Percentiles rank a stretch among this genome's conserved stretches.
Evolutionary conservation across 805 yeast species (phyloP).

Genomic region (Debaryomyces hansenii): DNA sequence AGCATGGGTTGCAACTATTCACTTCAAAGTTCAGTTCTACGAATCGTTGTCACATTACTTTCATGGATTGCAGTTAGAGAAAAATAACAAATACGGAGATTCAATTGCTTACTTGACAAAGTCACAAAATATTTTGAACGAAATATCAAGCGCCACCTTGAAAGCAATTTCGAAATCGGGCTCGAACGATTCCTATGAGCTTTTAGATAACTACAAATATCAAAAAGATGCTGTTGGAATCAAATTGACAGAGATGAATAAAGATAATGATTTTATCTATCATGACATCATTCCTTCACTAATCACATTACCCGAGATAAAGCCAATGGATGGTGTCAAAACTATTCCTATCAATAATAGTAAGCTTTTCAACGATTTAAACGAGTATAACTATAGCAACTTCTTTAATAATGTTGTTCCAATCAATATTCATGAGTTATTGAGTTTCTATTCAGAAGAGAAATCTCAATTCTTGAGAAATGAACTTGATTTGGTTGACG

Average conservation of each 20-base stretch:
- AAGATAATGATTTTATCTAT: slow-evolving; percentile 88
- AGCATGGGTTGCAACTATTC: slow-evolving; percentile 53
- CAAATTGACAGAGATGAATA: slow-evolving; percentile 49
- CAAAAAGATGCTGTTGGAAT: slow-evolving; percentile 41
- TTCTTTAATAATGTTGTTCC: slow-evolving; percentile 83
- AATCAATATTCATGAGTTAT: slow-evolving; percentile 79
- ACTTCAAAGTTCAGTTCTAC: slow-evolving; percentile 56
- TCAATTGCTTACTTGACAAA: slow-evolving; percentile 65
- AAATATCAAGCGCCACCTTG: slow-evolving; percentile 27
- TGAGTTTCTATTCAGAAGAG: slow-evolving; percentile 86
- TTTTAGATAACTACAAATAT: slow-evolving; percentile 40
- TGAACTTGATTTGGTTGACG: slow-evolving; percentile 71
- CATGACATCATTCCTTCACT: slow-evolving; percentile 72
- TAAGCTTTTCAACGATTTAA: slow-evolving; percentile 41
- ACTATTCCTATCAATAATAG: slow-evolving; percentile 51
- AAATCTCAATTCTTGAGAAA: slow-evolving; percentile 73
- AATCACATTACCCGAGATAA: slow-evolving; percentile 61
- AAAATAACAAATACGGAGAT: slow-evolving; percentile 64
- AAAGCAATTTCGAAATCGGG: slow-evolving; percentile 23
- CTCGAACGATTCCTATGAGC: slow-evolving; percentile 29
- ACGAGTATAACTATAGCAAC: slow-evolving; percentile 44
- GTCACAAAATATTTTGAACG: slow-evolving; percentile 46
- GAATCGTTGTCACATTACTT: slow-evolving; percentile 60
- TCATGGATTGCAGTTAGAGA: slow-evolving; percentile 56
- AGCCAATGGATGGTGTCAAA: slow-evolving; percentile 68